A percentile compares a stretch with the other conserved stretches of the same genome.
These are phyloP conservation scores for Wickerhamomyces chambardii DNA, from an alignment of 805 yeast genomes.

Conservation along the genomic window DNA sequence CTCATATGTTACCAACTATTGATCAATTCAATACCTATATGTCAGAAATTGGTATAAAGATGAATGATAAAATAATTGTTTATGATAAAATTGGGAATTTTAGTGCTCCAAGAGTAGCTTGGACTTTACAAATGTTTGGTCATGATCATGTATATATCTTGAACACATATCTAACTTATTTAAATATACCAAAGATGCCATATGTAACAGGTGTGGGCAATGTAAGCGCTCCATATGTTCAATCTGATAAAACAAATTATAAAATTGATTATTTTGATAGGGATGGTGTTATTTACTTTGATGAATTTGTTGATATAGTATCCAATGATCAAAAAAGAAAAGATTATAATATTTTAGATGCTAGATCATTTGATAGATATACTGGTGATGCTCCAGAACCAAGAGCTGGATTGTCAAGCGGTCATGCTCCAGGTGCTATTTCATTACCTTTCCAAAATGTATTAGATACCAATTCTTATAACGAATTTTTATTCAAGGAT, in stretches of 20 bases:
- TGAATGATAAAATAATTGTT: conserved; percentile 57
- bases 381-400: conserved; percentile 83
- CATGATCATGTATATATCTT: conserved; percentile 62
- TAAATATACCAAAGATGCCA: conserved; percentile 30
- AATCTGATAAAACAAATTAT: conserved; percentile 21
- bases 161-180: conserved; percentile 57
- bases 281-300: conserved; percentile 54
- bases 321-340: conserved; percentile 31
- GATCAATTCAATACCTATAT: conserved; percentile 45
- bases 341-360: conserved; percentile 62
- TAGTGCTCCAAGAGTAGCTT: conserved; percentile 85
- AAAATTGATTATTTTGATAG: conserved; percentile 25
- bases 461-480: conserved; percentile 34
- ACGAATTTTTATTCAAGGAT: no score
- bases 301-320: conserved; percentile 55
- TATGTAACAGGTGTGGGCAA: conserved; percentile 24
- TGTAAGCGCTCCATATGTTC: conserved; percentile 4
- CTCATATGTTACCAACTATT: conserved; percentile 82
- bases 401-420: conserved; percentile 78
- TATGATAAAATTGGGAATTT: conserved; percentile 84
- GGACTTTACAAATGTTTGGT: conserved; percentile 80
- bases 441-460: conserved; percentile 70
- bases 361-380: conserved; percentile 69
- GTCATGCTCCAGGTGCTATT: conserved; percentile 79
- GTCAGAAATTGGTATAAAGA: conserved; percentile 44